These are phyloP conservation scores for Melastoma malabathricum DNA, from an alignment of 345 rosid genomes.

Conservation along the genomic window DNA sequence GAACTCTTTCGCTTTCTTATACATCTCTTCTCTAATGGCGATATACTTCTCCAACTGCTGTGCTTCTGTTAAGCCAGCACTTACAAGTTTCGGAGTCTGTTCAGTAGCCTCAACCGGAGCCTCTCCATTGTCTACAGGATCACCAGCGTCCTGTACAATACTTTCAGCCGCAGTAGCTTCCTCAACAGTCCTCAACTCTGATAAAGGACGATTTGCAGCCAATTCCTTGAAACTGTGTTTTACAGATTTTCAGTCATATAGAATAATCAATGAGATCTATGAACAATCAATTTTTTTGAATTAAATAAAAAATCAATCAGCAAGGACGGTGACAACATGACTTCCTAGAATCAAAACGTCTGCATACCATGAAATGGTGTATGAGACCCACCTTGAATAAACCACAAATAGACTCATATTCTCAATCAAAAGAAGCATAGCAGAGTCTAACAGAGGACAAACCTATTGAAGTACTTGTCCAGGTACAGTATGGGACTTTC, in stretches of 20 bases:
- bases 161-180: constrained; percentile 32
- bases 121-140: constrained; percentile 42
- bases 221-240: constrained; percentile 66
- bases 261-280: too few relatives aligned
- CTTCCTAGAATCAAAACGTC: too few relatives aligned
- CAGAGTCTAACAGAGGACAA: not conserved
- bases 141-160: constrained; percentile 29
- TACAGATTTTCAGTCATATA: constrained; percentile 1
- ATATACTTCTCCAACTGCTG: constrained; percentile 92
- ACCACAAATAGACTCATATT: too few relatives aligned
- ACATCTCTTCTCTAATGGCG: constrained; percentile 72
- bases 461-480: constrained; percentile 67
- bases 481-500: constrained; percentile 78
- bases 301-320: too few relatives aligned
- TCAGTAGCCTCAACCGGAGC: constrained; percentile 41
- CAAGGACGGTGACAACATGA: too few relatives aligned
- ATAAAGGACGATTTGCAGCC: constrained; percentile 64
- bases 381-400: not conserved
- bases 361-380: too few relatives aligned
- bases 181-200: constrained; percentile 66
- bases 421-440: not conserved
- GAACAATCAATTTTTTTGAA: too few relatives aligned
- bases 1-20: constrained; percentile 89
- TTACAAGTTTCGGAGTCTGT: constrained; percentile 44
- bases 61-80: constrained; percentile 66